A percentile compares a stretch with the other conserved stretches of the same genome.
Conservation (phyloP, 306 rosid species). For the Prosopis cineraria region DNA sequence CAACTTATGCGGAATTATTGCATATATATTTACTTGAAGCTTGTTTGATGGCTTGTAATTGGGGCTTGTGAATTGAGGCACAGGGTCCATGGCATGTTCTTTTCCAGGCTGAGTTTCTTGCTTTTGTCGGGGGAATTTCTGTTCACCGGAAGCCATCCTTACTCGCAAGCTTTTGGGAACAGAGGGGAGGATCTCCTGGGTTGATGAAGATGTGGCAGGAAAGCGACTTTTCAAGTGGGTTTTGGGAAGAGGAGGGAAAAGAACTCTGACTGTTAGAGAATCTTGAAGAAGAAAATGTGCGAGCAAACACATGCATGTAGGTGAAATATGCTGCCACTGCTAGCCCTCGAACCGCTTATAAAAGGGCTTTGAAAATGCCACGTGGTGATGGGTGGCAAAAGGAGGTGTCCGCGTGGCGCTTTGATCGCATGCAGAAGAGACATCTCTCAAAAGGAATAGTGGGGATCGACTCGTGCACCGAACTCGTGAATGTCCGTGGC, state of each 20-base stretch:
- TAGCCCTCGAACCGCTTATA: slow-evolving; percentile 1
- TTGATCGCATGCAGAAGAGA: slow-evolving; percentile 35
- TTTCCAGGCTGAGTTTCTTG: slow-evolving; percentile 75
- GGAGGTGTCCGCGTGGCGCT: slow-evolving; percentile 35
- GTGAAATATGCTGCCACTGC: background rate
- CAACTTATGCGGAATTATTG: too few species aligned
- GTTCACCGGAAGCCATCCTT: slow-evolving; percentile 70
- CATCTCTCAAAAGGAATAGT: slow-evolving; percentile 15
- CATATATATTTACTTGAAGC: too few species aligned
- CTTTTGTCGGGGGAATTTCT: slow-evolving; percentile 60
- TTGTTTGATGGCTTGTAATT: slow-evolving; percentile 74
- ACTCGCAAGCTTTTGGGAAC: slow-evolving; percentile 20
- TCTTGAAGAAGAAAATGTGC: slow-evolving; percentile 24
- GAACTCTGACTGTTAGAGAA: slow-evolving; percentile 1
- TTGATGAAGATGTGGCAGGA: slow-evolving; percentile 12
- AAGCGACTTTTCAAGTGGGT: background rate
- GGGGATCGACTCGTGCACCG: background rate
- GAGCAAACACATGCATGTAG: background rate
- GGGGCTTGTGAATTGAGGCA: slow-evolving; percentile 61
- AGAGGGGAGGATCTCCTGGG: slow-evolving; percentile 17
- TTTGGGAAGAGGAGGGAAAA: slow-evolving; percentile 1
- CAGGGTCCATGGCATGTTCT: slow-evolving; percentile 77
- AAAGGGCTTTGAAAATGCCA: slow-evolving; percentile 28
- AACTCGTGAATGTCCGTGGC: background rate
- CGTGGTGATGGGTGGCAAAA: slow-evolving; percentile 39